These are phyloP conservation scores for Podosphaera leucotricha DNA, from an alignment of 2,329 filamentous ascomycete genomes.

Conservation along the genomic window DNA sequence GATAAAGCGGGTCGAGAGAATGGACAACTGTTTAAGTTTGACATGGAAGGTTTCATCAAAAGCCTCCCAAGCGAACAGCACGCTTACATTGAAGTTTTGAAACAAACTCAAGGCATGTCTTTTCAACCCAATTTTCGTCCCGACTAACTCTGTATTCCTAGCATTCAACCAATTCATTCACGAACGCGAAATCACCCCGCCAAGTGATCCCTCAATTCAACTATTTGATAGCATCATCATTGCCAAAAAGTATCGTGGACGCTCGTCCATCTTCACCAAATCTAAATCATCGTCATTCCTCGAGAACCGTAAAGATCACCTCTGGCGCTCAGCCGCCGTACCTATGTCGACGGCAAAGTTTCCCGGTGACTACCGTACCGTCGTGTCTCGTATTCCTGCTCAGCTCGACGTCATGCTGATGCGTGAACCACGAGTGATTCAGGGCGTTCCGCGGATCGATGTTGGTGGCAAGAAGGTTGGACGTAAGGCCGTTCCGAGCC, in stretches of 20 bases:
- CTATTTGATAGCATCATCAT: conserved; percentile 71
- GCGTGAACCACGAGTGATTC: conserved; percentile 76
- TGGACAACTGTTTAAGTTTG: conserved; percentile 37
- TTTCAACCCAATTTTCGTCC: conserved; percentile 10
- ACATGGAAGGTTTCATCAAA: conserved; percentile 40
- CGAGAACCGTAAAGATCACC: conserved; percentile 49
- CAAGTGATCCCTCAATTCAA: conserved; percentile 40
- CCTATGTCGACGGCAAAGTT: conserved; percentile 37
- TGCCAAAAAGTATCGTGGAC: conserved; percentile 44
- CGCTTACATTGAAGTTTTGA: conserved; percentile 38
- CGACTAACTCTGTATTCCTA: conserved; percentile 18
- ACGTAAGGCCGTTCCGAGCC: conserved; percentile 16
- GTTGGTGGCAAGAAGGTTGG: conserved; percentile 14
- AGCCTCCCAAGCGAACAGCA: conserved; percentile 42
- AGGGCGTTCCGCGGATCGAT: conserved; percentile 49
- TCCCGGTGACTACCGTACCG: conserved; percentile 34
- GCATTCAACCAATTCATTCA: conserved; percentile 70
- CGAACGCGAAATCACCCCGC: conserved; percentile 43
- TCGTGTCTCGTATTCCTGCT: conserved; percentile 45
- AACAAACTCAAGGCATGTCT: conserved; percentile 37
- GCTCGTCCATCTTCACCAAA: conserved; percentile 20
- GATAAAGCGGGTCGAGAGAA: conserved; percentile 34
- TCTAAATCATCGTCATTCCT: conserved; percentile 31
- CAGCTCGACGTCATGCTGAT: conserved; percentile 70
- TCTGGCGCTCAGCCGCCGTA: conserved; percentile 48